Evolutionary conservation across 179 eudicot genomes (phyloP).

Genomic region (Beta corolliflora): DNA sequence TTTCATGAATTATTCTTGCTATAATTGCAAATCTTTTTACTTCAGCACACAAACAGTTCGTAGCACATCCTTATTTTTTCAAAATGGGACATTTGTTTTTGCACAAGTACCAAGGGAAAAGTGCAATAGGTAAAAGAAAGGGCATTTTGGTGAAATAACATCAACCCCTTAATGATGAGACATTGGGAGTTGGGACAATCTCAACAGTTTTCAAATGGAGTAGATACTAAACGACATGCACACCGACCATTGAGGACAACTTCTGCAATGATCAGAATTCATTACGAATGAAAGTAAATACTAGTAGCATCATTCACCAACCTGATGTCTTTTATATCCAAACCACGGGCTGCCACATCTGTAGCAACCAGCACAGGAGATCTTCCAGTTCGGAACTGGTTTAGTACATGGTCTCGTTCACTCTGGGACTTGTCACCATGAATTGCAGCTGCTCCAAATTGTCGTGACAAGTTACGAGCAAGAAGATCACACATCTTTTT

Average conservation of each 20-base stretch:
- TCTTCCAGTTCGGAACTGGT: conserved; percentile 70
- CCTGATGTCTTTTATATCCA: conserved; percentile 91
- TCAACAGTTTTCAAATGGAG: too few species aligned
- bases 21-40: background rate
- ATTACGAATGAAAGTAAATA: background rate
- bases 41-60: background rate
- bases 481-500: conserved; percentile 96
- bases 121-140: too few species aligned
- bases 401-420: conserved; percentile 80
- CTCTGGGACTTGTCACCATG: conserved; percentile 90
- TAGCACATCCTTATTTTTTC: background rate
- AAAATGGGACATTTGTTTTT: too few species aligned
- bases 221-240: too few species aligned
- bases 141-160: too few species aligned
- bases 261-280: background rate
- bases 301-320: conserved; percentile 22
- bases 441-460: conserved; percentile 86
- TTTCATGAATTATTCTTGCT: background rate
- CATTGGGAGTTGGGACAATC: too few species aligned
- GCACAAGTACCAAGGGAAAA: too few species aligned
- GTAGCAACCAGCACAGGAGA: conserved; percentile 92
- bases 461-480: conserved; percentile 68
- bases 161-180: too few species aligned
- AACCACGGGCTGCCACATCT: conserved; percentile 96
- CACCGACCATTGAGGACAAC: too few species aligned